phyloP scores from a whole-genome alignment of 2,329 filamentous ascomycete species.

The Alternaria tenuissima region DNA sequence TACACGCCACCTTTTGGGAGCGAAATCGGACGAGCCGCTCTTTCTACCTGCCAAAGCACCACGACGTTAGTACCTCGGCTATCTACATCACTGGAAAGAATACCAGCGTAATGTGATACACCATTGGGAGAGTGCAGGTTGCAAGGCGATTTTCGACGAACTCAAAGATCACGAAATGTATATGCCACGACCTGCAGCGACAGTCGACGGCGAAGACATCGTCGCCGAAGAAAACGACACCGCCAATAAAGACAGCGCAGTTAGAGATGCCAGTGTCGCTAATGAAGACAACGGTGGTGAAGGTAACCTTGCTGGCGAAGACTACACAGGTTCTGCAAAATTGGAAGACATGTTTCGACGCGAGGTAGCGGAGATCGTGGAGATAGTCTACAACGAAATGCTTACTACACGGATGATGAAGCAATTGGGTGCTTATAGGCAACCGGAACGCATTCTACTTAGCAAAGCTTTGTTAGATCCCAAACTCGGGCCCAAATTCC shows the following conservation, averaged over 20 bases:
- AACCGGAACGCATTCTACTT: slow-evolving; percentile 9
- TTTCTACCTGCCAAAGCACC: slow-evolving; percentile 11
- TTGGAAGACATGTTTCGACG: slow-evolving; percentile 18
- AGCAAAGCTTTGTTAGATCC: slow-evolving; percentile 5
- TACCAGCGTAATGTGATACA: slow-evolving; percentile 8
- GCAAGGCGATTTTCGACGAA: slow-evolving; percentile 13
- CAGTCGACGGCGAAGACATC: neutral
- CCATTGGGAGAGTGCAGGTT: slow-evolving; percentile 4
- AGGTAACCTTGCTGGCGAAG: neutral
- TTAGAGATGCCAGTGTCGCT: neutral
- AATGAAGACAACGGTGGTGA: neutral
- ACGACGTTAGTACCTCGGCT: slow-evolving; percentile 28
- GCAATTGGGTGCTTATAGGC: neutral
- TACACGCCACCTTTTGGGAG: neutral
- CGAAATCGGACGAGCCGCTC: slow-evolving; percentile 10
- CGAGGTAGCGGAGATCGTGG: slow-evolving; percentile 16
- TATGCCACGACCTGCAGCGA: neutral
- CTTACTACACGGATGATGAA: slow-evolving; percentile 1
- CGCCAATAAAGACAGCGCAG: neutral
- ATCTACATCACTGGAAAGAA: slow-evolving; percentile 21
- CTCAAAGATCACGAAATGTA: slow-evolving; percentile 4
- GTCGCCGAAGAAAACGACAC: neutral
- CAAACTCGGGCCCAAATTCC: slow-evolving; percentile 18
- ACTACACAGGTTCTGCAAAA: neutral
- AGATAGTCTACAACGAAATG: slow-evolving; percentile 10